Conservation (phyloP, 108 stramenopile genomes). For the Epipyxis sp. region DNA sequence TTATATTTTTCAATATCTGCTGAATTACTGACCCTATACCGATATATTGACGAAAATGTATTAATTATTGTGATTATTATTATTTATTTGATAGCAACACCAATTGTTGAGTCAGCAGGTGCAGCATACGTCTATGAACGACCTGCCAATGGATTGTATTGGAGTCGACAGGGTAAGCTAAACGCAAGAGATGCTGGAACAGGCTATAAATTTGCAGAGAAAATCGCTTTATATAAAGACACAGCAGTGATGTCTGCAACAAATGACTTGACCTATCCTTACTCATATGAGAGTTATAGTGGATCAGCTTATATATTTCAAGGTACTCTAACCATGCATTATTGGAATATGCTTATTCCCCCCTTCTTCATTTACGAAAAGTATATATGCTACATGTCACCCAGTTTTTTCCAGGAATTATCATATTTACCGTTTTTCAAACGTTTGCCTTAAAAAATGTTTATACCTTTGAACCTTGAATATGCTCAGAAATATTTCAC, state of each 20-base stretch:
- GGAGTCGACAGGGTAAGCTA: not conserved
- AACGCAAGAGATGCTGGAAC: not conserved
- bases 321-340: no score
- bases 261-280: not conserved
- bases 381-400: no score
- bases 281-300: not conserved
- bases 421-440: not conserved
- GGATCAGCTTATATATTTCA: slow-evolving; percentile 9
- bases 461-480: not conserved
- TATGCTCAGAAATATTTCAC: not conserved
- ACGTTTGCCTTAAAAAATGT: not conserved
- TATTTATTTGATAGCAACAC: no score
- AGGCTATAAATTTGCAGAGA: not conserved
- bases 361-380: no score
- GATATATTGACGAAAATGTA: no score
- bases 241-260: not conserved
- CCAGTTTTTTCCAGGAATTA: not conserved
- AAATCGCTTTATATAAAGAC: not conserved
- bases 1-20: no score
- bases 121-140: slow-evolving; percentile 14
- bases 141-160: not conserved
- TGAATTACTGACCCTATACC: no score
- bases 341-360: no score
- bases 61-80: no score
- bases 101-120: no score